Evolutionary conservation across 202 grass and related monocot genomes (phyloP), one percentile per base, ranked within the genome.

Genomic region (Sporobolus alterniflorus): DNA sequence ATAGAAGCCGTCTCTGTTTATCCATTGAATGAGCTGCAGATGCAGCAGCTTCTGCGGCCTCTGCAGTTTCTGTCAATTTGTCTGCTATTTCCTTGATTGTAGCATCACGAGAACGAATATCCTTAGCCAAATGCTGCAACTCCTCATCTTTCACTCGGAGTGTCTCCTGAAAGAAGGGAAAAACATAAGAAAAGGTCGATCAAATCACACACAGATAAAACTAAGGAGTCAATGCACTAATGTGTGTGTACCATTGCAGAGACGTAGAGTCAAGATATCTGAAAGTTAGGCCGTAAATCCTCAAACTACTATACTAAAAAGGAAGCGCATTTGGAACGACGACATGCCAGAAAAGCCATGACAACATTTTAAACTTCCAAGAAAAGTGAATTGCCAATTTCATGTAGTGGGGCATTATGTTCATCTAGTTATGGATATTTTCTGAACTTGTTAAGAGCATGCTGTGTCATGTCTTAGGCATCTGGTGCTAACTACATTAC

Each of bases 91-190:
- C 97, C 86, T 86, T 94, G 64, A 99, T 99, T 7, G 91, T 92
- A 81, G 89, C 77, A 78, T 99, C 93, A 66, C 97, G 91, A 74
- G 91, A 83, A 73, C 84, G 89, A 34, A 99, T 79, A 62, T 94
- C 93, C 83, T 96, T 99, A 70, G 96, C 93, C 86, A 99, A 82
- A 83, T 94, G 87, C 56, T 93, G 88, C 80, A 99, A 81, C 60
- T 96, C 96, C 81, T 99, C 97, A 78, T 99, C 91, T 93, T 99
- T 99, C 65, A 99, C 93, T 90, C 78, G 82, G 69, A 99, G 71
- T 73, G 97, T 99, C 62, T 94, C 97, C 97, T 99, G 86, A 72
- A 55, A 78, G 61, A 32, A 36, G 18, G 39, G 30, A 83, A 79
- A 75, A 31, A 30, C 17, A 39, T 54, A 46, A 81, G 21, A 15